Base-by-base conservation (phyloP, 495 filamentous ascomycete genomes). In the Neurospora sp. region DNA sequence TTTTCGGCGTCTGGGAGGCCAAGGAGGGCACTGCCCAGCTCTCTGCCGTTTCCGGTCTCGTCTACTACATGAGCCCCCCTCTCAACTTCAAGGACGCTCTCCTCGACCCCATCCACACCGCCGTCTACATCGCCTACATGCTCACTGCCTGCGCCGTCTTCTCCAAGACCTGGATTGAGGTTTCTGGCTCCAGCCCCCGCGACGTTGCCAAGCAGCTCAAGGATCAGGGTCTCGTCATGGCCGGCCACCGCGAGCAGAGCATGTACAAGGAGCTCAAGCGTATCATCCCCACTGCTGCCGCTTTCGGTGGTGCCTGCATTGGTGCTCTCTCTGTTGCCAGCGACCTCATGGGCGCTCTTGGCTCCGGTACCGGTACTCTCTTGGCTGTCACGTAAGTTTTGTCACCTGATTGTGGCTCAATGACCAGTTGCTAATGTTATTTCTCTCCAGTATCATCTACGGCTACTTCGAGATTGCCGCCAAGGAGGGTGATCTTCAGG, bases 191-290 rank as follows among this genome's bases (percentile, higher is more conserved):
- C 73, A 93, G 92, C 83, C 96, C 96, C 35, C 92, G 96, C 82
- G 96, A 99, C 81, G 96, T 99, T 75, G 96, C 96, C 76, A 99
- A 99, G 91, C 96, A 99, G 86, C 89, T 99, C 80, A 99, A 99
- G 90, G 96, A 98, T 80, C 95, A 98, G 85, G 95, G 96, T 79
- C 90, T 99, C 70, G 94, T 98, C 78, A 99, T 99, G 96, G 96
- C 96, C 78, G 96, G 96, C 75, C 96, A 99, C 85, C 91, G 96
- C 85, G 96, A 99, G 85, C 94, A 98, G 88, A 96, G 93, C 88
- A 98, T 98, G 96, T 99, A 99, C 89, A 97, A 96, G 89, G 96
- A 99, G 82, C 88, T 99, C 72, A 99, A 99, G 92, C 90, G 96
- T 77, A 94, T 99, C 77, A 99, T 99, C 74, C 96, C 96, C 73